Base-by-base conservation (phyloP, 371 early-diverging fungal species). In the Zychaea mexicana region DNA sequence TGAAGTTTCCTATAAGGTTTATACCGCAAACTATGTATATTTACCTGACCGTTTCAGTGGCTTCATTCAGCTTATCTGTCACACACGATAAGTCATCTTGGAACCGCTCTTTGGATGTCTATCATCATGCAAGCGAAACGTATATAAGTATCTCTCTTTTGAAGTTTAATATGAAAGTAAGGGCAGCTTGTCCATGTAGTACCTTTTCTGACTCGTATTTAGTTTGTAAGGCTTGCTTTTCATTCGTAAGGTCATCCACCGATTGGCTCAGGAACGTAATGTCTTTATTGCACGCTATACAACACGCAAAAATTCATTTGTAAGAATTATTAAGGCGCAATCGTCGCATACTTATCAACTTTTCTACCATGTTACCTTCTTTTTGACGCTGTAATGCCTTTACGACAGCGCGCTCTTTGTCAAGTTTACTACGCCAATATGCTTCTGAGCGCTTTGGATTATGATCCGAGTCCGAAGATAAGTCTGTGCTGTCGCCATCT, bases 311-410 rank as follows among this genome's bases (percentile, higher is more conserved):
- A 2, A 21, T 42, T 49, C 27, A 53, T 39, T 13, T 32, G 46
- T 15, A 22, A 17, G 8, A 6, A 10, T 30, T 13, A 7, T 0
- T 9, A 36, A 30, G 10, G 31, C 10, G 26, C 6, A 26, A 24
- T 19, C 13, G 24, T n/a, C 13, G 30, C 39, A n/a, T 55, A 57
- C 19, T 53, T 42, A 52, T 39, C 30, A 55, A 30, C 21, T 56
- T 54, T 26, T 19, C 27, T 57, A 17, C 12, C 42, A 15, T 36
- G 15, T 63, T 63, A 74, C 78, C 78, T 73, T 79, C 76, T 79
- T 79, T 79, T 36, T 79, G 79, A 17, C 71, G 66, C 47, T 79
- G 79, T 31, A 79, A 67, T 57, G 72, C 73, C 32, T 72, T 70
- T 5, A 74, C 72, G 3, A 73, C 68, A 22, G 76, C 74, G 13